Conservation (phyloP, 2,329 filamentous ascomycete species). For the Talaromyces sp. region DNA sequence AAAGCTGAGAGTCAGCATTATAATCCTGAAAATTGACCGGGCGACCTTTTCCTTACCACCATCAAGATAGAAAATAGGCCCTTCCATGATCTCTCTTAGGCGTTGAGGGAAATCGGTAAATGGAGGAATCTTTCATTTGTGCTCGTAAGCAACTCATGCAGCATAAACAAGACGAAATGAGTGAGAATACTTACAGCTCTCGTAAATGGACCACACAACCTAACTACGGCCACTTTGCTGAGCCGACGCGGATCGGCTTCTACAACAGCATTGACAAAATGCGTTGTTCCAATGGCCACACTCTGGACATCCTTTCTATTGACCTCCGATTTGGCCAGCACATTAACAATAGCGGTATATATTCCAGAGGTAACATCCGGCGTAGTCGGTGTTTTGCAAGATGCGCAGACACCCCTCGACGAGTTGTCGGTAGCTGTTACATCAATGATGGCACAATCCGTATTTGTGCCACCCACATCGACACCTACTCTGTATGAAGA, state of each 20-base stretch:
- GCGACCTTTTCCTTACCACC: not conserved
- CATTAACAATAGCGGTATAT: slow-evolving; percentile 44
- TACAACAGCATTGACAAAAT: slow-evolving; percentile 52
- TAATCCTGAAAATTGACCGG: not conserved
- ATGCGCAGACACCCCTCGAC: slow-evolving; percentile 39
- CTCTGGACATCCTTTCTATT: slow-evolving; percentile 42
- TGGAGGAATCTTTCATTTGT: slow-evolving; percentile 38
- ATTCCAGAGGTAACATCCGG: slow-evolving; percentile 52
- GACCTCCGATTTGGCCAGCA: slow-evolving; percentile 40
- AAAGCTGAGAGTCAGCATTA: not conserved
- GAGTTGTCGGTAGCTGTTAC: slow-evolving; percentile 33
- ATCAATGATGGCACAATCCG: slow-evolving; percentile 48
- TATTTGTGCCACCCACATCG: slow-evolving; percentile 40
- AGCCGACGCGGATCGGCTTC: slow-evolving; percentile 46
- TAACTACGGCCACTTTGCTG: slow-evolving; percentile 46
- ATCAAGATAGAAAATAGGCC: slow-evolving; percentile 13
- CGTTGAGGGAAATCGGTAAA: slow-evolving; percentile 48
- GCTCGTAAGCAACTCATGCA: not conserved
- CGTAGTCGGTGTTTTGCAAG: slow-evolving; percentile 51
- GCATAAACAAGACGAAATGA: too few species aligned
- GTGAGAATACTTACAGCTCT: slow-evolving; percentile 28
- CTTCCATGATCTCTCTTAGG: slow-evolving; percentile 23
- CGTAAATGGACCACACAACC: slow-evolving; percentile 39
- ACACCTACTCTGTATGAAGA: slow-evolving; percentile 44
- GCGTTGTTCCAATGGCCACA: slow-evolving; percentile 50